These are phyloP conservation scores for Phytophthora fragariaefolia DNA, from an alignment of 352 stramenopile species.

Conservation along the genomic window DNA sequence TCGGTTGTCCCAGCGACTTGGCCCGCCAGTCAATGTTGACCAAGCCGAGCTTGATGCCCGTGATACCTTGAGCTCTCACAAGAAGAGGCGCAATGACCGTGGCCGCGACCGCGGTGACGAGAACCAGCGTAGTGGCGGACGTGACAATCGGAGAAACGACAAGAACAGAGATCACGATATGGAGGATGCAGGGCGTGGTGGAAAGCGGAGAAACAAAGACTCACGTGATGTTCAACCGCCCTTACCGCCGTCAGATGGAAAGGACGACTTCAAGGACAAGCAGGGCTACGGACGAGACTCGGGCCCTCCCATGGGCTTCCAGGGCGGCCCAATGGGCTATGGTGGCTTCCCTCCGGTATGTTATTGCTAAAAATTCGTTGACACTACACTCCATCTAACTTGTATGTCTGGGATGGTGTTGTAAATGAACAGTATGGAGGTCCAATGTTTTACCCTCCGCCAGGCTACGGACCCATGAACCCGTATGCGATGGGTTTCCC, in stretches of 20 bases:
- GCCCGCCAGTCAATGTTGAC: constrained; percentile 78
- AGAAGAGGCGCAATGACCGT: constrained; percentile 62
- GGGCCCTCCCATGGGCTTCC: constrained; percentile 59
- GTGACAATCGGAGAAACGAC: constrained; percentile 31
- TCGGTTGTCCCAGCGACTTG: constrained; percentile 60
- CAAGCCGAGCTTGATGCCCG: constrained; percentile 78
- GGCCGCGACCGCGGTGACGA: constrained; percentile 35
- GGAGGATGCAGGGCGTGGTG: constrained; percentile 30
- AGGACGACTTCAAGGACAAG: constrained; percentile 27
- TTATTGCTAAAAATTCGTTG: not conserved
- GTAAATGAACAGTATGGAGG: constrained; percentile 60
- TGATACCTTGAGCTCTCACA: constrained; percentile 59
- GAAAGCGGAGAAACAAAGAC: constrained; percentile 36
- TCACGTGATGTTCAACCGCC: constrained; percentile 35
- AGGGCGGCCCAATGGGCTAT: constrained; percentile 69
- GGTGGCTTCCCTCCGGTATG: constrained; percentile 67
- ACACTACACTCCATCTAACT: constrained; percentile 13
- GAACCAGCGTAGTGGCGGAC: constrained; percentile 31
- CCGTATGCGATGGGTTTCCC: constrained; percentile 80
- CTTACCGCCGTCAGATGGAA: constrained; percentile 39
- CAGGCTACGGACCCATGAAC: constrained; percentile 63
- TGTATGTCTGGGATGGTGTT: constrained; percentile 12
- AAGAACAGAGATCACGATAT: constrained; percentile 35
- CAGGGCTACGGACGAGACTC: constrained; percentile 40
- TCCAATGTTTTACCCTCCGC: constrained; percentile 79